phyloP scores from a whole-genome alignment of 1,139 yeast genomes.

The Sugiyamaella grinbergsii region DNA sequence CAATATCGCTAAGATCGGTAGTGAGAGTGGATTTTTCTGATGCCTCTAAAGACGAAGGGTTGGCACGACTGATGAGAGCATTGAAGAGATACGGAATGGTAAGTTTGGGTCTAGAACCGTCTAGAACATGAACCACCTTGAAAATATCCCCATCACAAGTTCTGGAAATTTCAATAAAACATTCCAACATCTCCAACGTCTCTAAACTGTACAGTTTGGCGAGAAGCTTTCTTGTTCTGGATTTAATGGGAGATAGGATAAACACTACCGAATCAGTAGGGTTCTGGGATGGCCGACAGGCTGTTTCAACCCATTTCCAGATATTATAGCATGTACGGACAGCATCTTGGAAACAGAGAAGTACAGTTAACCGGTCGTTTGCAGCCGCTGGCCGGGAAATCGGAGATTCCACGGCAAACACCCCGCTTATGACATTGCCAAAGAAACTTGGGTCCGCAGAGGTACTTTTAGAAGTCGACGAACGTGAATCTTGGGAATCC shows the following conservation, averaged over 20 bases:
- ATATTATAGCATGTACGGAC: constrained; percentile 57
- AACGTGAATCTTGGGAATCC: constrained; percentile 41
- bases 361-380: constrained; percentile 53
- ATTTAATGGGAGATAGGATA: constrained; percentile 50
- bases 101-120: constrained; percentile 78
- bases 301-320: constrained; percentile 75
- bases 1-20: constrained; percentile 47
- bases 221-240: constrained; percentile 66
- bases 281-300: constrained; percentile 24
- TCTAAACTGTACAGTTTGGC: constrained; percentile 71
- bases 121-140: constrained; percentile 71
- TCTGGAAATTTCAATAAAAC: constrained; percentile 49
- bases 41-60: constrained; percentile 41
- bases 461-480: constrained; percentile 14
- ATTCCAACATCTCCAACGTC: constrained; percentile 72
- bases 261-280: constrained; percentile 21
- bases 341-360: constrained; percentile 66
- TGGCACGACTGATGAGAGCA: constrained; percentile 53
- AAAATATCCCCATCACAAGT: constrained; percentile 38
- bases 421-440: constrained; percentile 82
- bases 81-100: constrained; percentile 70
- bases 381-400: constrained; percentile 56
- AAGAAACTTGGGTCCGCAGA: constrained; percentile 48
- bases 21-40: constrained; percentile 49
- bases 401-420: constrained; percentile 77